phyloP scores from a whole-genome alignment of 2,329 filamentous ascomycete species.

The Curvularia sp. region DNA sequence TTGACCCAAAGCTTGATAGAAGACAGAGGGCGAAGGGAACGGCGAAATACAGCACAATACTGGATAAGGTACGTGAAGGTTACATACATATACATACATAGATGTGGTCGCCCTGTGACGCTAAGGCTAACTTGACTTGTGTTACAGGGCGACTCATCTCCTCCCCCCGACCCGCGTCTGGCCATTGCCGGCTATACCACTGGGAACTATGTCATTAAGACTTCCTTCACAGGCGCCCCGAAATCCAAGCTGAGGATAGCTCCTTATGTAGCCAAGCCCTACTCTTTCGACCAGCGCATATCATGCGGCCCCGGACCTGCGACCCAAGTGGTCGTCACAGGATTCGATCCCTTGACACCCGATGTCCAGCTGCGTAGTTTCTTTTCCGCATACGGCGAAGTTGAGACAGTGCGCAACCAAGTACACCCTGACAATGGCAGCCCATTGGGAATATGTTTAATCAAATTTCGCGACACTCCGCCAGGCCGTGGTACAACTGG shows the following conservation, averaged over 20 bases:
- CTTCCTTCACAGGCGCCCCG: conserved; percentile 64
- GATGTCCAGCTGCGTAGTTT: conserved; percentile 78
- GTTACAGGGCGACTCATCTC: conserved; percentile 77
- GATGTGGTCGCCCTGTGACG: conserved; percentile 51
- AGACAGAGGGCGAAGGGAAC: conserved; percentile 57
- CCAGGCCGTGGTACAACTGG: conserved; percentile 58
- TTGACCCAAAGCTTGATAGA: conserved; percentile 63
- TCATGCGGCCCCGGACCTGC: conserved; percentile 90
- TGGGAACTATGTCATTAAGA: conserved; percentile 56
- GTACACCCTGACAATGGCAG: conserved; percentile 94
- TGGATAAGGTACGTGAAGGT: conserved; percentile 54
- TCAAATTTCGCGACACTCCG: conserved; percentile 80
- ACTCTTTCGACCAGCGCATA: conserved; percentile 79
- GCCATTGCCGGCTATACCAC: conserved; percentile 67
- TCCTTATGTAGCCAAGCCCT: conserved; percentile 81
- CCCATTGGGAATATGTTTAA: conserved; percentile 90
- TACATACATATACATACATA: conserved; percentile 33
- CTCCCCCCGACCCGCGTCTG: conserved; percentile 82
- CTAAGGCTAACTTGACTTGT: conserved; percentile 52
- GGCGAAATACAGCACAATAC: conserved; percentile 60
- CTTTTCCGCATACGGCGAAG: conserved; percentile 83
- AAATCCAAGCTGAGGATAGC: conserved; percentile 75
- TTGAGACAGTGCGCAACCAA: conserved; percentile 89
- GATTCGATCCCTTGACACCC: conserved; percentile 89
- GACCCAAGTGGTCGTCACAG: conserved; percentile 89